Conservation (phyloP, 768 basidiomycete species). For the Cubamyces sp. region DNA sequence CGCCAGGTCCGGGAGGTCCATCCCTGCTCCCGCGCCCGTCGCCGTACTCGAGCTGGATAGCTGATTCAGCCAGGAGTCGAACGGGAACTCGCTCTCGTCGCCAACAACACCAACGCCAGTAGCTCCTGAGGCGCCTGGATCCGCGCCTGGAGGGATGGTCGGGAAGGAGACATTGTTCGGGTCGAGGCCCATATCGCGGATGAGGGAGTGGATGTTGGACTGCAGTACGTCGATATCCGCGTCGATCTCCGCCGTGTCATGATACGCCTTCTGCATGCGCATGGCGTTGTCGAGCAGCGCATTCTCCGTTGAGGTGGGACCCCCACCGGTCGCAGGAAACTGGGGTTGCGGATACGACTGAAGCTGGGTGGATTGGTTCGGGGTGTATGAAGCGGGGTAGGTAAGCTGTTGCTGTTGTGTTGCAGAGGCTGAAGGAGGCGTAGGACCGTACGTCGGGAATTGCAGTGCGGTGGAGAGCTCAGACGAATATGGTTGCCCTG, state of each 20-base stretch:
- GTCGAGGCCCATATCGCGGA: constrained; percentile 72
- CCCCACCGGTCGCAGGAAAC: background rate
- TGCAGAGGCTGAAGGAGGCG: constrained; percentile 7
- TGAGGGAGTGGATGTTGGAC: constrained; percentile 68
- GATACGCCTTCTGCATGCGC: constrained; percentile 59
- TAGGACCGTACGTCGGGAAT: constrained; percentile 8
- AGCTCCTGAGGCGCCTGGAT: background rate
- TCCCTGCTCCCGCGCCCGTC: background rate
- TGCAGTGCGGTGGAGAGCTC: constrained; percentile 6
- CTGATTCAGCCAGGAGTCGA: constrained; percentile 18
- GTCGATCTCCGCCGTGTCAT: constrained; percentile 64
- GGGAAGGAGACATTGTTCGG: constrained; percentile 35
- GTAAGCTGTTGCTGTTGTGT: constrained; percentile 31
- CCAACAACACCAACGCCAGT: background rate
- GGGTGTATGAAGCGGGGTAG: constrained; percentile 32
- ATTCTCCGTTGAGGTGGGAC: background rate
- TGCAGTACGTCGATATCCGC: constrained; percentile 74
- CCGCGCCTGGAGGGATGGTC: background rate
- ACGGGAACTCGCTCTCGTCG: constrained; percentile 8
- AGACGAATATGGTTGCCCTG: background rate
- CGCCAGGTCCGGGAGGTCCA: background rate
- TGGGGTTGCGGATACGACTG: constrained; percentile 28
- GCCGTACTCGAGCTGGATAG: background rate
- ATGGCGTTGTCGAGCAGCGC: constrained; percentile 42
- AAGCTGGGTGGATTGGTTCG: constrained; percentile 30